Percentiles rank a stretch among this genome's conserved stretches.
phyloP scores from a whole-genome alignment of 2,329 filamentous ascomycete species.

The Dissoconium aciculare region DNA sequence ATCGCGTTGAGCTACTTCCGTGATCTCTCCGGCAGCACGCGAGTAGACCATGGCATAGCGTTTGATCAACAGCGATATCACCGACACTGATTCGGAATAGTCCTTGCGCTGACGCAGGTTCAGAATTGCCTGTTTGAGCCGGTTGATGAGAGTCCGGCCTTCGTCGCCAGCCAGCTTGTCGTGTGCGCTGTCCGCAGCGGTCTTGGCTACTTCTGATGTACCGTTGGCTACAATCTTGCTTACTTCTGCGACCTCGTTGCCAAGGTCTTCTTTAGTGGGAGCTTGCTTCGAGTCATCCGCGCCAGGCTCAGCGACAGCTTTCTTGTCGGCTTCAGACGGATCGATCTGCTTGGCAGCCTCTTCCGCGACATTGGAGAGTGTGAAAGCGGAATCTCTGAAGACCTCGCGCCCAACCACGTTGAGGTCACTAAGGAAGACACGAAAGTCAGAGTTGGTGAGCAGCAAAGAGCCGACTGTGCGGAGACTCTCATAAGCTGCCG shows the following conservation, averaged over 20 bases:
- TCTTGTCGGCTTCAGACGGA: conserved; percentile 47
- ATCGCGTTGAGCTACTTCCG: conserved; percentile 53
- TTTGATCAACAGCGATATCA: conserved; percentile 57
- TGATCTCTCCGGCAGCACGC: conserved; percentile 51
- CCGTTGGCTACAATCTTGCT: conserved; percentile 33
- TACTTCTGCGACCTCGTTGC: conserved; percentile 31
- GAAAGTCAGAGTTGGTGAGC: conserved; percentile 79
- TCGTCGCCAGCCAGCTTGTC: conserved; percentile 61
- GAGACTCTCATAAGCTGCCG: conserved; percentile 65
- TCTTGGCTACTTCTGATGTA: conserved; percentile 33
- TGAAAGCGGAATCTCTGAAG: conserved; percentile 71
- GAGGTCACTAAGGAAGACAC: conserved; percentile 69
- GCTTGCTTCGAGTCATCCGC: conserved; percentile 34
- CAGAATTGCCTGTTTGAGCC: conserved; percentile 60
- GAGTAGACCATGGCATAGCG: conserved; percentile 69
- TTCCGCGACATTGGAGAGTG: conserved; percentile 59
- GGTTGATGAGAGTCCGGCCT: conserved; percentile 54
- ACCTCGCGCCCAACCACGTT: conserved; percentile 67
- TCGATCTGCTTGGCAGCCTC: conserved; percentile 59
- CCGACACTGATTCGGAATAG: conserved; percentile 76
- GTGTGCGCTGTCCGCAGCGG: conserved; percentile 54
- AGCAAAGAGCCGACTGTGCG: conserved; percentile 73
- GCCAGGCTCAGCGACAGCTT: conserved; percentile 38
- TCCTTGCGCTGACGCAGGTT: conserved; percentile 63
- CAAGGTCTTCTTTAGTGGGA: conserved; percentile 49